phyloP scores from a whole-genome alignment of 1,139 yeast species.

The Protomyces arabidopsidicola region DNA sequence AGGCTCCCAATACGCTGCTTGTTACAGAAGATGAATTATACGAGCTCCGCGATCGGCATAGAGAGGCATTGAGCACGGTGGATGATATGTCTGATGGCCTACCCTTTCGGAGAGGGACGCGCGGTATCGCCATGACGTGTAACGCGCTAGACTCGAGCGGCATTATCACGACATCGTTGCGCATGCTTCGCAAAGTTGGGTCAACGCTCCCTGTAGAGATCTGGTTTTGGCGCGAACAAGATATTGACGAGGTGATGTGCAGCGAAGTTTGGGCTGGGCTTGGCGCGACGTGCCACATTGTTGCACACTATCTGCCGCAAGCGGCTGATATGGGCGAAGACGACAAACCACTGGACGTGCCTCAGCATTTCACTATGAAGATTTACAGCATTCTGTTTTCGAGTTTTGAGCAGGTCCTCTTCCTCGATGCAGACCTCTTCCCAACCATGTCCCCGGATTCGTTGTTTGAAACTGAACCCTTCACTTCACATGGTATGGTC shows the following conservation, averaged over 20 bases:
- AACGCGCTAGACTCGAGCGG: background rate
- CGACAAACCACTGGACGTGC: slow-evolving; percentile 6
- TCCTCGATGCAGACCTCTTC: slow-evolving; percentile 72
- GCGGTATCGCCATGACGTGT: slow-evolving; percentile 11
- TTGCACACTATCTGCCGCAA: slow-evolving; percentile 52
- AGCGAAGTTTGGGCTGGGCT: slow-evolving; percentile 5
- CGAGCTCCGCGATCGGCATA: background rate
- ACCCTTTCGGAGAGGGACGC: slow-evolving; percentile 10
- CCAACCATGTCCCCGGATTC: slow-evolving; percentile 57
- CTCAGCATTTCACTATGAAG: slow-evolving; percentile 52
- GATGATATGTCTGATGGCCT: background rate
- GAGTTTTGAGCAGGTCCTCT: slow-evolving; percentile 68
- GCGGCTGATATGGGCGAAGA: background rate
- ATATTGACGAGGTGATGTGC: slow-evolving; percentile 5
- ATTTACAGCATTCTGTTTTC: slow-evolving; percentile 69
- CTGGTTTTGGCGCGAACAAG: slow-evolving; percentile 11
- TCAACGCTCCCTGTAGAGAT: slow-evolving; percentile 15
- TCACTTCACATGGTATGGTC: slow-evolving; percentile 54
- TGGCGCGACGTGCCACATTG: slow-evolving; percentile 33
- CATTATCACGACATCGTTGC: slow-evolving; percentile 6
- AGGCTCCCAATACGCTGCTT: background rate
- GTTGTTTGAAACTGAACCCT: slow-evolving; percentile 55
- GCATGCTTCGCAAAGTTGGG: slow-evolving; percentile 16
- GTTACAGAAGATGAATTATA: background rate
- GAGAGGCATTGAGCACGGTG: background rate